Evolutionary conservation across 2,329 filamentous ascomycete species (phyloP).

Genomic region (Blumeriella jaapii): DNA sequence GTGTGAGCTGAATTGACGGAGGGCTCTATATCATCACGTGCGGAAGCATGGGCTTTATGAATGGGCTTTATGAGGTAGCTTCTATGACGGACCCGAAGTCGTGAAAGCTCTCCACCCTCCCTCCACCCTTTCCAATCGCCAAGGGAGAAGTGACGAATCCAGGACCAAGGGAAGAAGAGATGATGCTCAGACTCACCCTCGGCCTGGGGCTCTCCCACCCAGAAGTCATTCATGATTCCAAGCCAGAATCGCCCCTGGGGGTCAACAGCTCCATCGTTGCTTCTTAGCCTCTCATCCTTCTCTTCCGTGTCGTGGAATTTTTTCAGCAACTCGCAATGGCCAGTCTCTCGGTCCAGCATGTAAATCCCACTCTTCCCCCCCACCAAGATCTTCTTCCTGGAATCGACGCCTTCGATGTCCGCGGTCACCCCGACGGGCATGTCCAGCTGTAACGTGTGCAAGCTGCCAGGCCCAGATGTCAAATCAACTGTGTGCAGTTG

Average conservation of each 20-base stretch:
- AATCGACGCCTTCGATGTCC: conserved; percentile 58
- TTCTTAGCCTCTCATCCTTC: conserved; percentile 38
- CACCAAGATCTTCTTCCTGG: conserved; percentile 55
- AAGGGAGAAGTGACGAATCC: not conserved
- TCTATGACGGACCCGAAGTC: no score
- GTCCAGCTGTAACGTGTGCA: conserved; percentile 35
- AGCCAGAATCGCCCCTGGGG: conserved; percentile 74
- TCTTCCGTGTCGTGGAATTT: conserved; percentile 32
- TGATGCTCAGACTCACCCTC: conserved; percentile 22
- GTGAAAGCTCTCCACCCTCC: not conserved
- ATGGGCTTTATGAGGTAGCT: no score
- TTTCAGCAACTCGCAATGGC: conserved; percentile 41
- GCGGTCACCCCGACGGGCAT: conserved; percentile 56
- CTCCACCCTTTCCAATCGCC: not conserved
- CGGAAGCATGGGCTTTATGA: no score
- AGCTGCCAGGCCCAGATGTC: conserved; percentile 35
- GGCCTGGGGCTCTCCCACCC: conserved; percentile 26
- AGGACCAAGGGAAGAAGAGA: not conserved
- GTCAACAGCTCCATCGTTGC: conserved; percentile 79
- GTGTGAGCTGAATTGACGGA: not conserved
- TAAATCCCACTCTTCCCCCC: conserved; percentile 75
- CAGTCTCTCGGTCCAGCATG: conserved; percentile 55
- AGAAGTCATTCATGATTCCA: conserved; percentile 75
- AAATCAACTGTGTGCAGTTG: conserved; percentile 63
- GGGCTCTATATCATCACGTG: not conserved